A percentile compares a stretch with the other conserved stretches of the same genome.
Evolutionary conservation across 2,329 filamentous ascomycete species (phyloP).

Genomic region (Xylaria sp.): DNA sequence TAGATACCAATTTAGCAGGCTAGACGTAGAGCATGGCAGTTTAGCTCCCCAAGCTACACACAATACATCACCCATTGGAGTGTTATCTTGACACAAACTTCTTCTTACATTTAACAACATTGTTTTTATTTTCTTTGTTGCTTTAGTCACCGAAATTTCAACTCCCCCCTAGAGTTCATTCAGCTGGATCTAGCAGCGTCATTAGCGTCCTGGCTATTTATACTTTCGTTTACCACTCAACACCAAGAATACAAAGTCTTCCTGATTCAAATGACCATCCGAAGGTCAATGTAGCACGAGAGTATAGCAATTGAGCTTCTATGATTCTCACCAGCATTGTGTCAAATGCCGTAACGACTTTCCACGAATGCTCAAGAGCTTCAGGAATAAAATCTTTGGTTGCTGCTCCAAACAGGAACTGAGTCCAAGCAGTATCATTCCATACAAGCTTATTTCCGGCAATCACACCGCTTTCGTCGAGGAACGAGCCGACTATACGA

Average conservation of each 20-base stretch:
- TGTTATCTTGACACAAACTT: background rate
- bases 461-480: slow-evolving; percentile 68
- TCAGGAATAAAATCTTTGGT: background rate
- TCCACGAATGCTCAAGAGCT: slow-evolving; percentile 43
- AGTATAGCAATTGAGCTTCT: slow-evolving; percentile 63
- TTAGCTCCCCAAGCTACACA: slow-evolving; percentile 19
- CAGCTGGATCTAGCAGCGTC: slow-evolving; percentile 7
- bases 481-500: slow-evolving; percentile 53
- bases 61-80: slow-evolving; percentile 27
- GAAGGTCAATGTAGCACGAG: slow-evolving; percentile 65
- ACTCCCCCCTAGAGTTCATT: background rate
- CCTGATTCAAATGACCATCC: slow-evolving; percentile 60
- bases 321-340: slow-evolving; percentile 58
- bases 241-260: slow-evolving; percentile 56
- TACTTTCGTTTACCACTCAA: slow-evolving; percentile 52
- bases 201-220: background rate
- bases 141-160: background rate
- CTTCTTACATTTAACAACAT: background rate
- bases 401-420: slow-evolving; percentile 49
- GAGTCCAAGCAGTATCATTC: slow-evolving; percentile 62
- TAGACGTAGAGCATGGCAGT: slow-evolving; percentile 27
- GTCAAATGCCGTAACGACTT: slow-evolving; percentile 54
- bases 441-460: slow-evolving; percentile 64
- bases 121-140: background rate
- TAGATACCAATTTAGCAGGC: slow-evolving; percentile 41